A percentile compares a stretch with the other conserved stretches of the same genome.
These are phyloP conservation scores for Cercospora berteroae DNA, from an alignment of 2,329 filamentous ascomycete genomes.

Conservation along the genomic window DNA sequence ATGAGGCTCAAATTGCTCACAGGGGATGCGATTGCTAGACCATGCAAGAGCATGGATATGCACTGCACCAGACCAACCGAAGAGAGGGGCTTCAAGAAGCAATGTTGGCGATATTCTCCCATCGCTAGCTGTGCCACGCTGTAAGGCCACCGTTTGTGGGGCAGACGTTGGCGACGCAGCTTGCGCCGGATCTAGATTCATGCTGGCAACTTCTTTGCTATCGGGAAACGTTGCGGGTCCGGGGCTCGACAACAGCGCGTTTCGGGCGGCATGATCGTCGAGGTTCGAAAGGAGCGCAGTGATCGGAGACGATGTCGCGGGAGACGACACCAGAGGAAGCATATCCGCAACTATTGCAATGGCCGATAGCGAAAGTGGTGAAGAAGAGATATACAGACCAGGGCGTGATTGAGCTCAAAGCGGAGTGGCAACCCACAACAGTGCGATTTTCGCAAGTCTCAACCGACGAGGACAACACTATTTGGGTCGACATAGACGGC, in stretches of 20 bases:
- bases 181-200: not conserved
- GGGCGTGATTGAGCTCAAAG: not conserved
- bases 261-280: not conserved
- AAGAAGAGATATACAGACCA: constrained; percentile 1
- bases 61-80: not conserved
- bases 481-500: not conserved
- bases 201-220: not conserved
- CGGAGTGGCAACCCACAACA: not conserved
- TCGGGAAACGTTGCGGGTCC: not conserved
- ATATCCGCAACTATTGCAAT: not conserved
- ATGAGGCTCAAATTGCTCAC: constrained; percentile 3
- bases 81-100: not conserved
- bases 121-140: not conserved
- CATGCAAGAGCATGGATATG: not conserved
- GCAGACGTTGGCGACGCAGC: not conserved
- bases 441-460: not conserved
- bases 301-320: not conserved
- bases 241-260: not conserved
- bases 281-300: not conserved
- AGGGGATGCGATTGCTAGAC: not conserved
- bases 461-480: not conserved
- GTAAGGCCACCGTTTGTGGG: too few species aligned
- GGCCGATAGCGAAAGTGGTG: not conserved
- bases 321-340: not conserved
- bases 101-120: not conserved